Conservation (phyloP, 345 rosid species). For the Arabidopsis arenosa region DNA sequence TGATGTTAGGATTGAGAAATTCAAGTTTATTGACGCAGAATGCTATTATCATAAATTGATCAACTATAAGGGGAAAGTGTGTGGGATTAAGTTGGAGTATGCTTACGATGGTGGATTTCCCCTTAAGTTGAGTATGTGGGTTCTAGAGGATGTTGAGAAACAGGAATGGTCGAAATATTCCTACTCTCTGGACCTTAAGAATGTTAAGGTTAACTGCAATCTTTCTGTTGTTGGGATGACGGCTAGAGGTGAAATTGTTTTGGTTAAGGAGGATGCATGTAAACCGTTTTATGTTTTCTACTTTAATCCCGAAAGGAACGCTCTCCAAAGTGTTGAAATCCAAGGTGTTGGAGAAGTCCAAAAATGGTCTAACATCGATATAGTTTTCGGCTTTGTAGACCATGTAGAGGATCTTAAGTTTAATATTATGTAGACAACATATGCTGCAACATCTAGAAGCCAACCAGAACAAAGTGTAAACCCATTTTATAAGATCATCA, state of each 20-base stretch:
- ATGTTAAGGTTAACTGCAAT: too few relatives aligned
- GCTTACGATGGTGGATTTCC: background rate
- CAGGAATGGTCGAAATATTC: background rate
- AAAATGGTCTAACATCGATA: too few relatives aligned
- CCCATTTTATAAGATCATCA: background rate
- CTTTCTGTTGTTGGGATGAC: too few relatives aligned
- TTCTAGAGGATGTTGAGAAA: background rate
- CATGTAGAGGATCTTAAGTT: background rate
- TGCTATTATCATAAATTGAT: background rate
- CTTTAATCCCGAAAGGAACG: too few relatives aligned
- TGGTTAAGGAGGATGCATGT: too few relatives aligned
- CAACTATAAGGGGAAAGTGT: conserved; percentile 12
- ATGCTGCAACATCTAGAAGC: background rate
- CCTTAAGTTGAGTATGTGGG: background rate
- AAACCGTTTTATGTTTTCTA: too few relatives aligned
- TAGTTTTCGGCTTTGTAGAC: background rate
- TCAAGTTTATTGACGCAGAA: background rate
- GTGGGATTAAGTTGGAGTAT: background rate
- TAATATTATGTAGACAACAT: background rate
- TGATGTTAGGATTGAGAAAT: background rate
- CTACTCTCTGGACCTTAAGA: too few relatives aligned
- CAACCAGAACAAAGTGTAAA: background rate
- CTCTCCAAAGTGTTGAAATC: too few relatives aligned
- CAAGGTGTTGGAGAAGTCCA: too few relatives aligned
- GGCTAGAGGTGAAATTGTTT: too few relatives aligned